Evolutionary conservation across 371 early-diverging fungal genomes (phyloP).

Genomic region (Haplosporangium sp.): DNA sequence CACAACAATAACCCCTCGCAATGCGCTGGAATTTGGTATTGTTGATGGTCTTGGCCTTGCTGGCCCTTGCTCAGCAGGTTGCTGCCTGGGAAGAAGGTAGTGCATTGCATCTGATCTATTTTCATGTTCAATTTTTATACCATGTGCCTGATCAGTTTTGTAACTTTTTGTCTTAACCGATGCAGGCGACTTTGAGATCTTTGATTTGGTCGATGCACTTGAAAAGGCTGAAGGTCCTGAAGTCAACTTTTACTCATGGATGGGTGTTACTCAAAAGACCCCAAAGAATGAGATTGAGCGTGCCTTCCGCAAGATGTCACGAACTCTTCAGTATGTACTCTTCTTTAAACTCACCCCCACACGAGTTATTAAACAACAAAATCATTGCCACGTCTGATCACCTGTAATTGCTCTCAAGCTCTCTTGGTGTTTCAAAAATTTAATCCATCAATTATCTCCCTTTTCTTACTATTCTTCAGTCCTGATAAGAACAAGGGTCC

Average conservation of each 20-base stretch:
- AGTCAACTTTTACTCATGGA: slow-evolving; percentile 69
- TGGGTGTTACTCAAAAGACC: slow-evolving; percentile 74
- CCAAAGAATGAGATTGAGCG: slow-evolving; percentile 80
- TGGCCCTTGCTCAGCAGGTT: slow-evolving; percentile 47
- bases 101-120: background rate
- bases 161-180: background rate
- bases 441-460: background rate
- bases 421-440: background rate
- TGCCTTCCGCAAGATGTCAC: slow-evolving; percentile 92
- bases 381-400: slow-evolving; percentile 4
- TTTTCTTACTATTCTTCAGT: slow-evolving; percentile 42
- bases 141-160: background rate
- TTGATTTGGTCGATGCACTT: slow-evolving; percentile 85
- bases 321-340: slow-evolving; percentile 87
- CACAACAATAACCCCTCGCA: slow-evolving; percentile 11
- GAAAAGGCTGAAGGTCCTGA: slow-evolving; percentile 76
- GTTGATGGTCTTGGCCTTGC: slow-evolving; percentile 49
- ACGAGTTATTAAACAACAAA: slow-evolving; percentile 3
- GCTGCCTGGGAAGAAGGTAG: slow-evolving; percentile 57
- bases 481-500: slow-evolving; percentile 80
- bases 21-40: slow-evolving; percentile 54
- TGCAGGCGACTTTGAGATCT: slow-evolving; percentile 83
- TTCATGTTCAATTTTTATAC: background rate
- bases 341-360: background rate
- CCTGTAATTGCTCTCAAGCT: background rate